These are phyloP conservation scores for Panicum miliaceum DNA, from an alignment of 176 grass and related monocot species.

Conservation along the genomic window DNA sequence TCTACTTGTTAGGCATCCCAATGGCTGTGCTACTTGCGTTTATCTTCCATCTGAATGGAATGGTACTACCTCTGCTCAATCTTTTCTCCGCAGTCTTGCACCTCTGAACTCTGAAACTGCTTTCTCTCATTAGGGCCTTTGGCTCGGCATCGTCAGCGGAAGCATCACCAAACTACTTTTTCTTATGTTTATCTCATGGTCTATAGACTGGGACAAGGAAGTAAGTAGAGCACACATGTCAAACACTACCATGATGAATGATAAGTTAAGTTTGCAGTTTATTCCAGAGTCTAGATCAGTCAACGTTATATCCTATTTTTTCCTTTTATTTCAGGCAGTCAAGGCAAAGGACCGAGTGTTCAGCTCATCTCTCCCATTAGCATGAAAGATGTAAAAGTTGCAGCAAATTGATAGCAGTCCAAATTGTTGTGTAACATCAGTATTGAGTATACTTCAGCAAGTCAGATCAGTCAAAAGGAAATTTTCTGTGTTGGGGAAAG, in stretches of 20 bases:
- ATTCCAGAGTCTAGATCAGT: not conserved
- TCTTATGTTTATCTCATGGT: not conserved
- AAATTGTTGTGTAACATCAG: too few species aligned
- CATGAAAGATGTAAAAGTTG: too few species aligned
- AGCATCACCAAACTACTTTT: not conserved
- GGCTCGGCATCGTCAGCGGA: not conserved
- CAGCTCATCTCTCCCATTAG: not conserved
- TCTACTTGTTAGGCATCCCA: constrained; percentile 41
- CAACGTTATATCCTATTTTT: not conserved
- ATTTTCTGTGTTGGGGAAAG: too few species aligned
- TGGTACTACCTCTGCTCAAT: not conserved
- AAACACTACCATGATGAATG: not conserved
- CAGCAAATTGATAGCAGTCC: too few species aligned
- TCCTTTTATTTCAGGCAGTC: not conserved
- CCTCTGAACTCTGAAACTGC: not conserved
- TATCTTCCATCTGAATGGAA: constrained; percentile 41
- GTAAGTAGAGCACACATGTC: not conserved
- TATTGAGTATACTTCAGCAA: too few species aligned
- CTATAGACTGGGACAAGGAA: not conserved
- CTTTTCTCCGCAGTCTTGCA: not conserved
- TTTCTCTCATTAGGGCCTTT: constrained; percentile 20
- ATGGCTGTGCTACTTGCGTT: constrained; percentile 41
- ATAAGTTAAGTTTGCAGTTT: not conserved
- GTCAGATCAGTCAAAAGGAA: too few species aligned
- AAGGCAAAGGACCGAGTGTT: not conserved